A percentile compares a stretch with the other conserved stretches of the same genome.
Evolutionary conservation across 202 grass and related monocot species (phyloP).

Genomic region (Musa balbisiana): DNA sequence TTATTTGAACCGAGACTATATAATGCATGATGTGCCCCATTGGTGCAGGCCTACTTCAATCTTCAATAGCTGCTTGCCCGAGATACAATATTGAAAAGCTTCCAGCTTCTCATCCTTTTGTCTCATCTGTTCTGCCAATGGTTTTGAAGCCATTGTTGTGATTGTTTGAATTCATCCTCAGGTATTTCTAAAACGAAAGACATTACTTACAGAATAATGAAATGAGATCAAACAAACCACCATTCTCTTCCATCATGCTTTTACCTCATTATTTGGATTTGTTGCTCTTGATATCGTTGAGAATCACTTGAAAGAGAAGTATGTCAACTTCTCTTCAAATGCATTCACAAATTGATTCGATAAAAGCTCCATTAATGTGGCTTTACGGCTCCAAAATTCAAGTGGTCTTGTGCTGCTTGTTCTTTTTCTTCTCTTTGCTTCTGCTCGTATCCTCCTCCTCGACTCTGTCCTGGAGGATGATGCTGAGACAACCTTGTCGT

Average conservation of each 20-base stretch:
- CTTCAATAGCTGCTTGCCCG: slow-evolving; percentile 35
- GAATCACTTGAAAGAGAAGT: too few relatives aligned
- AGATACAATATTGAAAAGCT: slow-evolving; percentile 40
- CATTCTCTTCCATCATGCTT: not conserved
- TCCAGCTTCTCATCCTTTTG: slow-evolving; percentile 77
- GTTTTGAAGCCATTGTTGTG: slow-evolving; percentile 67
- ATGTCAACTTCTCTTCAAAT: too few relatives aligned
- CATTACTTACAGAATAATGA: too few relatives aligned
- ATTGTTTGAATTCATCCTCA: slow-evolving; percentile 37
- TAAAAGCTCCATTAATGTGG: slow-evolving; percentile 45
- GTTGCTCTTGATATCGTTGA: too few relatives aligned
- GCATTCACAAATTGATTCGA: slow-evolving; percentile 40
- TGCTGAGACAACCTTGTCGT: slow-evolving; percentile 70
- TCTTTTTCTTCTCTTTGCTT: slow-evolving; percentile 26
- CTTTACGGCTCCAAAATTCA: slow-evolving; percentile 56
- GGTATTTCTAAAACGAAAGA: slow-evolving; percentile 22
- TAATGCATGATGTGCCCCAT: too few relatives aligned
- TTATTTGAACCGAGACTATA: too few relatives aligned
- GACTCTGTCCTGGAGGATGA: slow-evolving; percentile 68
- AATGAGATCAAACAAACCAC: too few relatives aligned
- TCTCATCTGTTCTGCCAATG: slow-evolving; percentile 74
- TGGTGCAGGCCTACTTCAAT: too few relatives aligned
- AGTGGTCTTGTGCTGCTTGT: slow-evolving; percentile 29
- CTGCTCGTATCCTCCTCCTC: slow-evolving; percentile 47
- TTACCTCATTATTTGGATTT: not conserved